Conservation (phyloP, 2,329 filamentous ascomycete genomes). For the Aspergillus terreus region DNA sequence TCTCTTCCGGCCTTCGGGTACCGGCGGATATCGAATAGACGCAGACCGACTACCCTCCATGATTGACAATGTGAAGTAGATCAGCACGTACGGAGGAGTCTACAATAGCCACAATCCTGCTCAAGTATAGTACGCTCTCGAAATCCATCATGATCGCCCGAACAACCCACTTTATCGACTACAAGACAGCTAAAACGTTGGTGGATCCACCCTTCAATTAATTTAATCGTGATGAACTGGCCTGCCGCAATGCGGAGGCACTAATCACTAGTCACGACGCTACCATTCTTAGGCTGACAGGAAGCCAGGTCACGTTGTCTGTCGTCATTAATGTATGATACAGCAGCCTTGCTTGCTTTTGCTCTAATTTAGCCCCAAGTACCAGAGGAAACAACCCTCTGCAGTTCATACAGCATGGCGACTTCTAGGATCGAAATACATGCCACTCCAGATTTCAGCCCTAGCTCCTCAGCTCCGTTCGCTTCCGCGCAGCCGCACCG, state of each 20-base stretch:
- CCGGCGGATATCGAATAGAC: not conserved
- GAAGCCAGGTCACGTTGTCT: constrained; percentile 11
- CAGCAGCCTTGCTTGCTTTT: constrained; percentile 21
- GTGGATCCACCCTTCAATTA: no score
- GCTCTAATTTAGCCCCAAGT: constrained; percentile 15
- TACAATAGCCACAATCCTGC: no score
- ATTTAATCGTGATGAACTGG: no score
- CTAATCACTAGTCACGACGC: not conserved
- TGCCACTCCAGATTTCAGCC: not conserved
- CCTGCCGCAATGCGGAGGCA: not conserved
- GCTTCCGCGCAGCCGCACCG: constrained; percentile 87
- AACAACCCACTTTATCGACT: no score
- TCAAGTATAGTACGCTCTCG: no score
- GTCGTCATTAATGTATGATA: constrained; percentile 21
- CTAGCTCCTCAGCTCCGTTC: constrained; percentile 67
- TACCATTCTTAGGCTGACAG: not conserved
- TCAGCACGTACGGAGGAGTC: no score
- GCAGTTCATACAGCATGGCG: constrained; percentile 4
- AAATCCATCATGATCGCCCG: no score
- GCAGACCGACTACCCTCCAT: no score
- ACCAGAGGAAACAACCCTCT: constrained; percentile 9
- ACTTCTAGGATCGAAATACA: no score
- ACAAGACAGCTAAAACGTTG: no score
- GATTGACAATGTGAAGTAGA: no score
- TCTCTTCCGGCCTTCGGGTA: not conserved